Conservation (phyloP, 257 asterid species). For the Leptodermis oblonga region DNA sequence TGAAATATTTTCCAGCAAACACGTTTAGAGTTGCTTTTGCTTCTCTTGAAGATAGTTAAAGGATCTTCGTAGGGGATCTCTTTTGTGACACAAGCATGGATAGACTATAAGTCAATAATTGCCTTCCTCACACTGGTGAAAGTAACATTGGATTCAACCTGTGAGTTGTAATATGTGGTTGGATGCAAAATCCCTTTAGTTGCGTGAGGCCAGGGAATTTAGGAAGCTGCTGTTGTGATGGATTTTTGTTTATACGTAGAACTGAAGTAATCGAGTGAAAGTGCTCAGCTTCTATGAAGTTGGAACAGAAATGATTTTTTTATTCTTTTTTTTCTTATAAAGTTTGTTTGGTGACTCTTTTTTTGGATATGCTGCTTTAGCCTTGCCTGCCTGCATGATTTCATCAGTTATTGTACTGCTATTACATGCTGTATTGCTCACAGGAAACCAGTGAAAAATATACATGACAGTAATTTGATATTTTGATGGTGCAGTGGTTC, state of each 20-base stretch:
- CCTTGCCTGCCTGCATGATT: not conserved
- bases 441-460: not conserved
- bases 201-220: too few relatives aligned
- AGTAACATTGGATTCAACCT: too few relatives aligned
- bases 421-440: not conserved
- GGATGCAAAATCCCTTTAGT: too few relatives aligned
- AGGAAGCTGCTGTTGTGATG: too few relatives aligned
- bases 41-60: not conserved
- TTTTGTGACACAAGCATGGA: too few relatives aligned
- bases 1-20: not conserved
- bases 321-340: not conserved
- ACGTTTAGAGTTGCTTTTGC: not conserved
- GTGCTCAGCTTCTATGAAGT: too few relatives aligned
- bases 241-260: too few relatives aligned
- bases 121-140: too few relatives aligned
- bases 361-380: not conserved
- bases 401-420: not conserved
- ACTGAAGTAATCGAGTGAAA: too few relatives aligned
- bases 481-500: constrained; percentile 64
- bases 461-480: not conserved
- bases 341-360: too few relatives aligned
- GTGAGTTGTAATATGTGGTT: too few relatives aligned
- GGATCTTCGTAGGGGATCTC: not conserved
- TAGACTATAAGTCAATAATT: too few relatives aligned
- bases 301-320: not conserved